phyloP scores from a whole-genome alignment of 345 rosid species.

The Citrus reticulata region DNA sequence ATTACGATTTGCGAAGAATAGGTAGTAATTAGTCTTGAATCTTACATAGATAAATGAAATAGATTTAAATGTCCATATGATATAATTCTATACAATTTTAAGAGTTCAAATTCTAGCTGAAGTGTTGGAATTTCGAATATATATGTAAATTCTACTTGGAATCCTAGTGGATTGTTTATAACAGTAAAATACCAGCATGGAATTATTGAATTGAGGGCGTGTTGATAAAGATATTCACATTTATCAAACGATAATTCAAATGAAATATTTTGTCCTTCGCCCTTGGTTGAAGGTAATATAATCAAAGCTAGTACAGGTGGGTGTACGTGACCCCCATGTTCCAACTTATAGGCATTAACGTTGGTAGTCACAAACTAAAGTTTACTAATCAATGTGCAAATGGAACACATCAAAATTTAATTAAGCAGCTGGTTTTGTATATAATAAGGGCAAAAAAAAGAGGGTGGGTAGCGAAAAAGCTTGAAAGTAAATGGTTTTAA shows the following conservation, averaged over 20 bases:
- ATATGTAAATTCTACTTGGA: too few relatives aligned
- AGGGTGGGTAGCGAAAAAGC: neutral
- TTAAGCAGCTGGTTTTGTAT: conserved; percentile 19
- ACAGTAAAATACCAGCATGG: too few relatives aligned
- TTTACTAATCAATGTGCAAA: neutral
- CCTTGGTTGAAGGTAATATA: too few relatives aligned
- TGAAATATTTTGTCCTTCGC: neutral
- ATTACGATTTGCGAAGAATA: too few relatives aligned
- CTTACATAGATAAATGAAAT: too few relatives aligned
- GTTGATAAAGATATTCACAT: neutral
- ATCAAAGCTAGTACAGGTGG: neutral
- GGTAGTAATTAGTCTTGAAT: too few relatives aligned
- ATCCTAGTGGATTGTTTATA: neutral
- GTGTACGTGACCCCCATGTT: neutral
- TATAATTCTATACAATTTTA: neutral
- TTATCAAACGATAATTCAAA: neutral
- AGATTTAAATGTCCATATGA: too few relatives aligned
- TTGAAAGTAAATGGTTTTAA: neutral
- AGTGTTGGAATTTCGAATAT: neutral
- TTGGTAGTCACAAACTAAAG: neutral
- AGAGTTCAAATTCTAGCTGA: neutral
- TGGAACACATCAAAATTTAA: neutral
- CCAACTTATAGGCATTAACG: neutral
- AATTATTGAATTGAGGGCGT: too few relatives aligned
- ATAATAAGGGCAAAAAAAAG: neutral